These are phyloP conservation scores for Phytophthora palmivora DNA, from an alignment of 352 stramenopile species.

Conservation along the genomic window DNA sequence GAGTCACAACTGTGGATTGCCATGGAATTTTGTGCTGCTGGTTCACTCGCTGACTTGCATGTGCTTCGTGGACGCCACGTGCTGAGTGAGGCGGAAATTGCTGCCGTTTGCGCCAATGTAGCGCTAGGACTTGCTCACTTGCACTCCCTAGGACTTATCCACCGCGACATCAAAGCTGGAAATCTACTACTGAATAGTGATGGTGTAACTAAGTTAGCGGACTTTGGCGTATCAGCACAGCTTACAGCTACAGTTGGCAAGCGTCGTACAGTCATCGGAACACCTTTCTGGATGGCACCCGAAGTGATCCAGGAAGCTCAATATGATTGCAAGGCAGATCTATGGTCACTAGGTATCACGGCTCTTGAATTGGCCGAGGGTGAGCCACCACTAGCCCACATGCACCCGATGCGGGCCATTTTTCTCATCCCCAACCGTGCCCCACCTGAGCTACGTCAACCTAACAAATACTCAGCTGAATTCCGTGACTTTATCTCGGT, in stretches of 20 bases:
- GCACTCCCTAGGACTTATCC: constrained; percentile 80
- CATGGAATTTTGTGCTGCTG: constrained; percentile 90
- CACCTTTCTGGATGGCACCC: constrained; percentile 93
- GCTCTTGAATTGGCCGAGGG: constrained; percentile 91
- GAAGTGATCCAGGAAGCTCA: constrained; percentile 91
- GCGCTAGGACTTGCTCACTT: constrained; percentile 81
- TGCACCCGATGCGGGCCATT: constrained; percentile 90
- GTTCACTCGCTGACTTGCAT: constrained; percentile 86
- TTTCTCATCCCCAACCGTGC: constrained; percentile 82
- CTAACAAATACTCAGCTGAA: constrained; percentile 48
- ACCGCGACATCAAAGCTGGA: constrained; percentile 90
- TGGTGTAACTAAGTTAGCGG: constrained; percentile 83
- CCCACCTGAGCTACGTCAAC: constrained; percentile 56
- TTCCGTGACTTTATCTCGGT: constrained; percentile 67
- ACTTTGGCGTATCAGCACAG: constrained; percentile 92
- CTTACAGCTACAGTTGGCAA: constrained; percentile 92
- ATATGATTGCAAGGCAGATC: constrained; percentile 86
- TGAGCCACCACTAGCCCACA: constrained; percentile 79
- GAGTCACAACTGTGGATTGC: constrained; percentile 85
- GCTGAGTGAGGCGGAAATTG: constrained; percentile 75
- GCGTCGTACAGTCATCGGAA: constrained; percentile 91
- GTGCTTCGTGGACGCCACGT: constrained; percentile 48
- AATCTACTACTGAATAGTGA: constrained; percentile 83
- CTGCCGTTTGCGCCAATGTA: constrained; percentile 75
- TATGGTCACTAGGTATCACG: constrained; percentile 90